Base-by-base conservation (phyloP, 2,329 filamentous ascomycete genomes). In the Penicillium olsonii region DNA sequence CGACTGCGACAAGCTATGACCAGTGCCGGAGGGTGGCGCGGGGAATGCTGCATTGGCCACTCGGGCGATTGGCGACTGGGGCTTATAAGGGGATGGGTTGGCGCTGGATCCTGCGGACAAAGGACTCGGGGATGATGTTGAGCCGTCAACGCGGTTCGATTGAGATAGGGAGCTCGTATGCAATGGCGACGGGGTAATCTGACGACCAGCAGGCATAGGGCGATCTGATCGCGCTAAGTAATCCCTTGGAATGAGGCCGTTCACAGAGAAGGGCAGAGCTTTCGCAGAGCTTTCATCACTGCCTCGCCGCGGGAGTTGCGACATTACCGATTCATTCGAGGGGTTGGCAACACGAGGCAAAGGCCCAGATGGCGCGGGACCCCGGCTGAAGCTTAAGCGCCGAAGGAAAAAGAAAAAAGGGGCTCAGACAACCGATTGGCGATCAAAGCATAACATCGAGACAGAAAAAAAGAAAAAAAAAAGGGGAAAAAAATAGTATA, bases 191-290 rank as follows among this genome's bases (percentile, higher is more conserved):
- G 64, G 62, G 37, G 56, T 60, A 45, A 60, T 59, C 54, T 67
- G 65, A 55, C 62, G 60, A 26, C 50, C 56, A 53, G 59, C 50
- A 61, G 35, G 42, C 43, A 52, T 56, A 22, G 61, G 51, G 52
- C 54, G 45, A 50, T 69, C 61, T 37, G 66, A 59, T 54, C 63
- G 63, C 45, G 64, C 53, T 54, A 69, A 44, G 55, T 68, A 69
- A 55, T 72, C 67, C 47, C 68, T 64, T 43, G 69, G 63, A 44
- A 70, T 68, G 27, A 71, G 55, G 54, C 63, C 64, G 50, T 55
- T 61, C 45, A 52, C 55, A 26, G 46, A 41, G 45, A 57, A 43
- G 17, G 57, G 54, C 45, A 35, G 53, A 40, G 17, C 43, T 45
- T 48, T 24, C 22, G 52, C 42, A 12, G 45, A 42, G 27, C 55